Evolutionary conservation across 169 alveolate genomes (phyloP).

Genomic region (Eimeria necatrix): DNA sequence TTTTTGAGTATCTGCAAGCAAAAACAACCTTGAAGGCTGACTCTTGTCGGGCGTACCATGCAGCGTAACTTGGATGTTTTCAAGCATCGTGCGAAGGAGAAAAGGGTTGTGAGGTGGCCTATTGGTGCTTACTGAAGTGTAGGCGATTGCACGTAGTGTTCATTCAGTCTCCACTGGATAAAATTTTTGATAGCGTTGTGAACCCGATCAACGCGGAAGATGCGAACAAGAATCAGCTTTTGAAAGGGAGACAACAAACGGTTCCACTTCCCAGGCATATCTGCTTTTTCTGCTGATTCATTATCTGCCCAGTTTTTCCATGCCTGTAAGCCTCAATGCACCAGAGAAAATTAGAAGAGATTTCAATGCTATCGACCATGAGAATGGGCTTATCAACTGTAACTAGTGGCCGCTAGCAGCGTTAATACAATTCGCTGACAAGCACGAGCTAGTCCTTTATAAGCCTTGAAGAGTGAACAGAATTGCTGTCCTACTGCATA

Average conservation of each 20-base stretch:
- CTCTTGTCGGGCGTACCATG: background rate
- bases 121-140: constrained; percentile 70
- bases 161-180: constrained; percentile 89
- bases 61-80: background rate
- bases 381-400: too few species aligned
- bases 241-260: constrained; percentile 88
- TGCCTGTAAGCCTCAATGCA: constrained; percentile 71
- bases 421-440: too few species aligned
- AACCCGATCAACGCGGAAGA: constrained; percentile 96
- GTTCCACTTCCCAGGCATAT: constrained; percentile 92
- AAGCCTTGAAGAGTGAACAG: too few species aligned
- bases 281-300: constrained; percentile 94
- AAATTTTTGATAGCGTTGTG: constrained; percentile 94
- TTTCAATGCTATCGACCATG: too few species aligned
- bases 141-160: constrained; percentile 94
- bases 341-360: background rate
- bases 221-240: constrained; percentile 92
- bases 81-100: background rate
- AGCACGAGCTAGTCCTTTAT: too few species aligned
- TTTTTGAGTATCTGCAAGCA: constrained; percentile 91
- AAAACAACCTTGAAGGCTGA: constrained; percentile 39
- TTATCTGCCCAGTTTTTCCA: constrained; percentile 96
- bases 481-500: too few species aligned
- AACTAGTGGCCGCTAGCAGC: too few species aligned
- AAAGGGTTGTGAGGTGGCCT: background rate